Conservation (phyloP, 768 basidiomycete genomes). For the Mycena haematopus region DNA sequence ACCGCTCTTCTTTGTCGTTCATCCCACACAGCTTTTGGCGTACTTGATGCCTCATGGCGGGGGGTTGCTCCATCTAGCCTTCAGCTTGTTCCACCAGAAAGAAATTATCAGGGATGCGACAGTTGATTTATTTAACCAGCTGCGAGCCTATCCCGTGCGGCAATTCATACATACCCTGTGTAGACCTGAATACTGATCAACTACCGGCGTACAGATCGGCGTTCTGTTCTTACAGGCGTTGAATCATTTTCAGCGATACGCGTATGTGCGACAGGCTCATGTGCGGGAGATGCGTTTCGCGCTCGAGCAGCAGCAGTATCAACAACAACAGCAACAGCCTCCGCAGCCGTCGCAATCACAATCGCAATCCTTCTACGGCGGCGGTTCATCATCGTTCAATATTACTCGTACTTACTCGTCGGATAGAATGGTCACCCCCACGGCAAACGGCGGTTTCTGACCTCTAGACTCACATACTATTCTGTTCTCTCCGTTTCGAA, state of each 20-base stretch:
- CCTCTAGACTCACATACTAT: background rate
- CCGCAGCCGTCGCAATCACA: too few species aligned
- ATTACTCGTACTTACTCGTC: slow-evolving; percentile 23
- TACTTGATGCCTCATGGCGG: slow-evolving; percentile 76
- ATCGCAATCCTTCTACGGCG: slow-evolving; percentile 10
- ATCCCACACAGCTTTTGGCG: slow-evolving; percentile 71
- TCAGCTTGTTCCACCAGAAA: slow-evolving; percentile 90
- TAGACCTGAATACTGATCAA: too few species aligned
- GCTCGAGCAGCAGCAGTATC: slow-evolving; percentile 35
- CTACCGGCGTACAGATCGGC: slow-evolving; percentile 63
- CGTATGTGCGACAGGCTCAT: slow-evolving; percentile 84
- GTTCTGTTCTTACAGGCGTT: slow-evolving; percentile 76
- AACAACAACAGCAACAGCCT: slow-evolving; percentile 31
- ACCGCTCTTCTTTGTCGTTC: background rate
- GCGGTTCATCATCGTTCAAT: background rate
- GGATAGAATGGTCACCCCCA: slow-evolving; percentile 22
- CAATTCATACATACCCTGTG: slow-evolving; percentile 8
- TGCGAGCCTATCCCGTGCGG: slow-evolving; percentile 79
- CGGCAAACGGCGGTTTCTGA: slow-evolving; percentile 22
- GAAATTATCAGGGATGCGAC: slow-evolving; percentile 78
- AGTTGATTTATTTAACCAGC: slow-evolving; percentile 82
- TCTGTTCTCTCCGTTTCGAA: background rate
- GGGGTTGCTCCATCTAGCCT: slow-evolving; percentile 85
- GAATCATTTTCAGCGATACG: slow-evolving; percentile 90
- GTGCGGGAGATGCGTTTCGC: slow-evolving; percentile 59